Percentiles rank a stretch among this genome's conserved stretches.
Conservation (phyloP, 768 basidiomycete genomes). For the Russula sp. region DNA sequence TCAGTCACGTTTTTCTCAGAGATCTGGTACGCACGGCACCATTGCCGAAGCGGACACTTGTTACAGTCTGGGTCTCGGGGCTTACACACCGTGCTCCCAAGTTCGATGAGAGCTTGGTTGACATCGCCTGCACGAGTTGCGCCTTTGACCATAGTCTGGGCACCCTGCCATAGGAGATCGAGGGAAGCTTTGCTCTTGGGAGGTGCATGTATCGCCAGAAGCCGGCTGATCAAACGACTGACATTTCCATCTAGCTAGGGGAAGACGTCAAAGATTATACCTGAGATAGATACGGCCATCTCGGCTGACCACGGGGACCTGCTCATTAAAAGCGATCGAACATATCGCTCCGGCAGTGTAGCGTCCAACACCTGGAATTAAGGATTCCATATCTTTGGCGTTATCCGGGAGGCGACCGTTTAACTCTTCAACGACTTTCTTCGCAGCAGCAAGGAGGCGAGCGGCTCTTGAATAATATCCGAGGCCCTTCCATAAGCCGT, state of each 20-base stretch:
- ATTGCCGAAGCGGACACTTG: conserved; percentile 60
- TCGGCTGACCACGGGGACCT: conserved; percentile 69
- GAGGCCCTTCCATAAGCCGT: conserved; percentile 85
- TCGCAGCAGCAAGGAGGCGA: conserved; percentile 75
- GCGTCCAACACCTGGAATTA: conserved; percentile 82
- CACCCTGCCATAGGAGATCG: conserved; percentile 78
- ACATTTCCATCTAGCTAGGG: conserved; percentile 85
- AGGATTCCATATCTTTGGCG: conserved; percentile 71
- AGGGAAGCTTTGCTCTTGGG: conserved; percentile 76
- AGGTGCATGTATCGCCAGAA: conserved; percentile 75
- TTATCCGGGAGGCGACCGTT: conserved; percentile 72
- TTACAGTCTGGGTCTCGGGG: conserved; percentile 71
- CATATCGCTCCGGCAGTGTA: conserved; percentile 84
- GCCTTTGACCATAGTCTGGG: conserved; percentile 57
- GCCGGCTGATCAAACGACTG: conserved; percentile 73
- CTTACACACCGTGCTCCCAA: conserved; percentile 91
- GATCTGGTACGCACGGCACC: conserved; percentile 59
- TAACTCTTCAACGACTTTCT: conserved; percentile 64
- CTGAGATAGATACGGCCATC: conserved; percentile 16
- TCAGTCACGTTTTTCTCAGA: conserved; percentile 15
- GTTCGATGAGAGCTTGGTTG: conserved; percentile 91
- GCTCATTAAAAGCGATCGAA: conserved; percentile 84
- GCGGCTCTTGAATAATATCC: conserved; percentile 88
- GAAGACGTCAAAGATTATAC: neutral
- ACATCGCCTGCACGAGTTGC: conserved; percentile 67